These are phyloP conservation scores for Pichia phayaonensis DNA, from an alignment of 805 yeast genomes.

Conservation along the genomic window DNA sequence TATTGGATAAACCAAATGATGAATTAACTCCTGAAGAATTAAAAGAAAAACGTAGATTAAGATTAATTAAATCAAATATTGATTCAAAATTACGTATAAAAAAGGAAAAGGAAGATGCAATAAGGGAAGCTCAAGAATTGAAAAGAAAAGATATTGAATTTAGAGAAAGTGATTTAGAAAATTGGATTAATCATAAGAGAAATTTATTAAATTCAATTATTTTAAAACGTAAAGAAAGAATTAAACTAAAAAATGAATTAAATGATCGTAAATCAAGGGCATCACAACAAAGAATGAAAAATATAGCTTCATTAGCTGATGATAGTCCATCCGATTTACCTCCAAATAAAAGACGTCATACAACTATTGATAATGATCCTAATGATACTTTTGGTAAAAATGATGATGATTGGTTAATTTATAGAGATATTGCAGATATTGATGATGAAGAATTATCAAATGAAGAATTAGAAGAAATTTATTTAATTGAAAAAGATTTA, in stretches of 20 bases:
- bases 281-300: slow-evolving; percentile 88
- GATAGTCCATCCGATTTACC: slow-evolving; percentile 28
- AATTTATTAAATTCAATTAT: slow-evolving; percentile 50
- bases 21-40: slow-evolving; percentile 71
- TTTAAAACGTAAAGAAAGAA: slow-evolving; percentile 56
- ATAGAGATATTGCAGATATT: slow-evolving; percentile 69
- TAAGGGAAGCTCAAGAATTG: slow-evolving; percentile 49
- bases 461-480: slow-evolving; percentile 54
- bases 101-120: slow-evolving; percentile 66
- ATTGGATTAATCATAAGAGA: slow-evolving; percentile 75
- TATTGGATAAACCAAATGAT: slow-evolving; percentile 79
- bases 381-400: slow-evolving; percentile 92
- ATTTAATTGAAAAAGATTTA: slow-evolving; percentile 64
- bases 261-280: slow-evolving; percentile 86
- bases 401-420: slow-evolving; percentile 93
- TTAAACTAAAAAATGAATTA: slow-evolving; percentile 66
- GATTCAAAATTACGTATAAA: slow-evolving; percentile 84
- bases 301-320: slow-evolving; percentile 81
- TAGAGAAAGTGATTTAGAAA: slow-evolving; percentile 64
- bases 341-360: slow-evolving; percentile 37
- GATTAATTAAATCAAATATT: slow-evolving; percentile 71
- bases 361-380: slow-evolving; percentile 81
- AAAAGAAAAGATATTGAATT: slow-evolving; percentile 64
- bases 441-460: slow-evolving; percentile 78
- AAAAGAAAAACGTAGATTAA: slow-evolving; percentile 81